A percentile compares a stretch with the other conserved stretches of the same genome.
Evolutionary conservation across 371 early-diverging fungal genomes (phyloP).

Genomic region (Mortierella sp.): DNA sequence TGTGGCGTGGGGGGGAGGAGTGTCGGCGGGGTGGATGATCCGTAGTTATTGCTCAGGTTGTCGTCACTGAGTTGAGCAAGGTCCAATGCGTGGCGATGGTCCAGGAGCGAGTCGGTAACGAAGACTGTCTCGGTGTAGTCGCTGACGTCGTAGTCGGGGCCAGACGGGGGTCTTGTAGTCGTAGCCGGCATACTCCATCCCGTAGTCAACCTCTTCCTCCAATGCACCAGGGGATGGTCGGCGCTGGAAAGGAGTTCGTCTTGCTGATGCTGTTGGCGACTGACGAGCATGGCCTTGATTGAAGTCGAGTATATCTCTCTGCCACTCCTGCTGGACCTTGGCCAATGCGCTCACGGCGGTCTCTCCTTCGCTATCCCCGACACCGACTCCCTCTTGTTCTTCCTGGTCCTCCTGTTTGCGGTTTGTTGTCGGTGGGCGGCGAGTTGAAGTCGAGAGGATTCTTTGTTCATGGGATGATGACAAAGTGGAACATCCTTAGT

Average conservation of each 20-base stretch:
- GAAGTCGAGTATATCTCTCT: slow-evolving; percentile 34
- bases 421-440: not conserved
- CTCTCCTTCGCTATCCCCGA: slow-evolving; percentile 27
- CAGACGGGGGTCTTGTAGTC: slow-evolving; percentile 43
- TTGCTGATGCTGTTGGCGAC: slow-evolving; percentile 13
- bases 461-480: slow-evolving; percentile 18
- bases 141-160: slow-evolving; percentile 48
- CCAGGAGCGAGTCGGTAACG: slow-evolving; percentile 32
- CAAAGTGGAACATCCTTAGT: slow-evolving; percentile 42
- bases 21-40: slow-evolving; percentile 14
- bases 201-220: slow-evolving; percentile 48
- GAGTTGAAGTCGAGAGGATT: not conserved
- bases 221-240: slow-evolving; percentile 45
- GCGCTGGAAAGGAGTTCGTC: slow-evolving; percentile 20
- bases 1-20: slow-evolving; percentile 21
- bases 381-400: slow-evolving; percentile 4
- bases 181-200: slow-evolving; percentile 46
- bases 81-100: slow-evolving; percentile 16
- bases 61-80: slow-evolving; percentile 14
- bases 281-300: slow-evolving; percentile 33
- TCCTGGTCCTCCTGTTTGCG: not conserved
- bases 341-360: slow-evolving; percentile 33
- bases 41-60: slow-evolving; percentile 19
- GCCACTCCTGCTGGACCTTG: slow-evolving; percentile 39
- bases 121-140: slow-evolving; percentile 53